Percentiles rank a stretch among this genome's conserved stretches.
phyloP scores from a whole-genome alignment of 2,329 filamentous ascomycete species.

The Didymella keratinophila region DNA sequence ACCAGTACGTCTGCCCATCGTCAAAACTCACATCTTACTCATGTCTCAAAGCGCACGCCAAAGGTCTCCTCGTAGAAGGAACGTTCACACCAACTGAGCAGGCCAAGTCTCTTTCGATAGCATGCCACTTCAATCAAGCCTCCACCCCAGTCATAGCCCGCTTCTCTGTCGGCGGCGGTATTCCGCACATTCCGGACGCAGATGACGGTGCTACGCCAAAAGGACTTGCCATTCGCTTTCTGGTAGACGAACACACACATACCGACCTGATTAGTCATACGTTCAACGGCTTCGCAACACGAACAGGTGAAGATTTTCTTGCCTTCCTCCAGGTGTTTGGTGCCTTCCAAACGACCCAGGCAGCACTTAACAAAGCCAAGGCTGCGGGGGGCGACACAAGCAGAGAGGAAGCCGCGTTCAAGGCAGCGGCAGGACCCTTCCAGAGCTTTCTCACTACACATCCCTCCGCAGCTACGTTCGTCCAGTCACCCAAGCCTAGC shows the following conservation, averaged over 20 bases:
- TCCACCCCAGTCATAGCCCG: conserved; percentile 16
- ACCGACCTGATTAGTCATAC: conserved; percentile 22
- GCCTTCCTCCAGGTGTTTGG: conserved; percentile 20
- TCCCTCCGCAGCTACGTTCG: conserved; percentile 83
- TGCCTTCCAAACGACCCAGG: conserved; percentile 16
- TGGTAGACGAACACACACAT: conserved; percentile 13
- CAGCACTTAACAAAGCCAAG: conserved; percentile 12
- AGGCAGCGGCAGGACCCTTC: conserved; percentile 74
- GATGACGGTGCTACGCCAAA: conserved; percentile 21
- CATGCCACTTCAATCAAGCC: conserved; percentile 12
- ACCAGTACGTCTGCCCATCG: conserved; percentile 5
- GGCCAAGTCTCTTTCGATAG: conserved; percentile 11
- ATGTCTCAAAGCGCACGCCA: conserved; percentile 14
- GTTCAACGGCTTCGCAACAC: conserved; percentile 20
- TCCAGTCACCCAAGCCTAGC: conserved; percentile 87
- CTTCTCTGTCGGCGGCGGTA: conserved; percentile 22
- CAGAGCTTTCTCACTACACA: conserved; percentile 87
- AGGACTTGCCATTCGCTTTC: conserved; percentile 20
- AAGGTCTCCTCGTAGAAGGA: conserved; percentile 21
- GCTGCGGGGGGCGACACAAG: conserved; percentile 8
- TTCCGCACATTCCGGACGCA: conserved; percentile 16
- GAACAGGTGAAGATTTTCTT: conserved; percentile 18
- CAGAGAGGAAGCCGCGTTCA: conserved; percentile 9
- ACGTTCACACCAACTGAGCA: conserved; percentile 18
- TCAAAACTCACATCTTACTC: neutral